phyloP scores from a whole-genome alignment of 129 eudicot genomes.

The Glebionis coronaria region DNA sequence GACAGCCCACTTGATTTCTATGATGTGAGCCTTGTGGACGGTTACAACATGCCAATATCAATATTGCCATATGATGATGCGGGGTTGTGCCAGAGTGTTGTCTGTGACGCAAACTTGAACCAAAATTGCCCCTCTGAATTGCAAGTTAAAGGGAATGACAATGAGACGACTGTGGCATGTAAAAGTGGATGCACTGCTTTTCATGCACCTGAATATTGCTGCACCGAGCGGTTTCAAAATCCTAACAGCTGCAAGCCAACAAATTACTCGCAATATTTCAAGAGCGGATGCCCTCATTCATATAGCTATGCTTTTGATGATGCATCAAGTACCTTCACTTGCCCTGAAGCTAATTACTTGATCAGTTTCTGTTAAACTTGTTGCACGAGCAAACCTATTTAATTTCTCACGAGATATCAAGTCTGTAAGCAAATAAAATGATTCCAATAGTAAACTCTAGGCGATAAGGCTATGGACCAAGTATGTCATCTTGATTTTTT shows the following conservation, averaged over 20 bases:
- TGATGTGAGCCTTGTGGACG: slow-evolving; percentile 61
- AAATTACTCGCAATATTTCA: slow-evolving; percentile 42
- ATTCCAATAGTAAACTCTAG: no score
- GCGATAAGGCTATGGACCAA: no score
- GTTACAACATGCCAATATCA: slow-evolving; percentile 46
- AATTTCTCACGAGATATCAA: not conserved
- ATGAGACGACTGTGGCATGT: slow-evolving; percentile 37
- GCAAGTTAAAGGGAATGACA: slow-evolving; percentile 27
- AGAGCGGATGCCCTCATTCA: slow-evolving; percentile 46
- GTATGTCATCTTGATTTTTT: no score
- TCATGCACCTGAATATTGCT: not conserved
- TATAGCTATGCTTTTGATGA: slow-evolving; percentile 73
- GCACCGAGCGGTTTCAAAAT: slow-evolving; percentile 23
- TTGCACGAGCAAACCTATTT: slow-evolving; percentile 4
- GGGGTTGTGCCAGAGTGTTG: slow-evolving; percentile 37
- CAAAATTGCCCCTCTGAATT: slow-evolving; percentile 41
- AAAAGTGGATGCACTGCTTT: slow-evolving; percentile 58
- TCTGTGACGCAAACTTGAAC: slow-evolving; percentile 49
- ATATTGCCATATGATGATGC: slow-evolving; percentile 24
- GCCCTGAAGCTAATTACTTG: slow-evolving; percentile 43
- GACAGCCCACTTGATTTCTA: slow-evolving; percentile 36
- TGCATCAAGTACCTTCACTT: slow-evolving; percentile 49
- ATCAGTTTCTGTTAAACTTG: slow-evolving; percentile 40
- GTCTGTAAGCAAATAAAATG: no score
- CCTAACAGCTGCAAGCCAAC: slow-evolving; percentile 52